Evolutionary conservation across 768 basidiomycete species (phyloP), one percentile per base, ranked within the genome.

Genomic region (Collybiopsis luxurians): DNA sequence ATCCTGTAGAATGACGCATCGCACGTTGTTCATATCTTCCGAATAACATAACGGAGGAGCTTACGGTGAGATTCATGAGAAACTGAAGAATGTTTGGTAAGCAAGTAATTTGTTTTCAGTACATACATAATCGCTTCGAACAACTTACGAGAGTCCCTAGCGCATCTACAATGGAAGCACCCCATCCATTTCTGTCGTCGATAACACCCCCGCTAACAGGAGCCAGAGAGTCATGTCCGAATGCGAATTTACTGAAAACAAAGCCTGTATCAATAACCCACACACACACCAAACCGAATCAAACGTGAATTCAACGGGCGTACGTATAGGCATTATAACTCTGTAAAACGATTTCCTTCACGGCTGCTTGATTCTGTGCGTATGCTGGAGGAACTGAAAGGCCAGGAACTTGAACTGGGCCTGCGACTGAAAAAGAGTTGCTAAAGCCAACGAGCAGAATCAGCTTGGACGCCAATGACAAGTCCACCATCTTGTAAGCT

Each of bases 131-230:
- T n/a, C n/a, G n/a, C n/a, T n/a, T n/a, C n/a, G n/a, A n/a, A n/a
- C n/a, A n/a, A n/a, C n/a, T n/a, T n/a, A n/a, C 79, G 75, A 82
- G 69, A 1, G 82, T 82, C 43, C 62, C 61, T 67, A 83, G 55
- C 1, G 70, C 75, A 53, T 83, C 81, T 12, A 73, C 70, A 26
- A 81, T 76, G 13, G 57, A 23, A 13, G 60, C 57, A 34, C 60
- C 55, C 56, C 59, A 60, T 4, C 51, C 61, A 36, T 59, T 59
- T 23, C 58, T 47, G 27, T 54, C 54, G 40, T 61, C 60, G 19
- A 38, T 40, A 23, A 59, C 59, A 9, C 40, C 23, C 34, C 34
- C 27, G 51, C 58, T 64, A 3, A 61, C 21, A n/a, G 64, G 63
- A 17, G 50, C 19, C 44, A 67, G 34, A 31, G 80, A 77, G 43